A percentile compares a stretch with the other conserved stretches of the same genome.
Evolutionary conservation across 2,329 filamentous ascomycete genomes (phyloP).

Genomic region (Hymenoscyphus infarciens): DNA sequence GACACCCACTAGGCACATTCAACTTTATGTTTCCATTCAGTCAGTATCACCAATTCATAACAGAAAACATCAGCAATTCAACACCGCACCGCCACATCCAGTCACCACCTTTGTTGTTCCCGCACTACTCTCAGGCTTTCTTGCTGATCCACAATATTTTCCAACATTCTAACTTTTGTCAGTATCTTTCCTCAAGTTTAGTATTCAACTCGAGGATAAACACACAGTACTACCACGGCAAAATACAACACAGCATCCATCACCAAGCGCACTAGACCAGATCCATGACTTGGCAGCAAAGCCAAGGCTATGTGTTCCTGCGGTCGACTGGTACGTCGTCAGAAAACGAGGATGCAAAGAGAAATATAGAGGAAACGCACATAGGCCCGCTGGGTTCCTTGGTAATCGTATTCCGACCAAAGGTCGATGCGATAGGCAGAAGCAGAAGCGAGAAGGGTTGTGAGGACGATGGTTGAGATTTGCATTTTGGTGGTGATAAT

Average conservation of each 20-base stretch:
- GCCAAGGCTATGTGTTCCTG: not conserved
- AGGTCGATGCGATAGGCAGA: slow-evolving; percentile 4
- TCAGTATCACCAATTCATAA: too few species aligned
- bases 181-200: too few species aligned
- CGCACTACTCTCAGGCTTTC: slow-evolving; percentile 2
- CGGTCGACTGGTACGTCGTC: not conserved
- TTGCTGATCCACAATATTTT: slow-evolving; percentile 3
- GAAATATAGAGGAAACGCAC: not conserved
- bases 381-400: not conserved
- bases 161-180: slow-evolving; percentile 1
- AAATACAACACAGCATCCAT: slow-evolving; percentile 7
- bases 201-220: not conserved
- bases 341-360: not conserved
- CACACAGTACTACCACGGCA: not conserved
- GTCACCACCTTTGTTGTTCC: slow-evolving; percentile 3
- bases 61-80: not conserved
- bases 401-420: not conserved
- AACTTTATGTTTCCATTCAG: too few species aligned
- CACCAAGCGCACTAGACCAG: not conserved
- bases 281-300: slow-evolving; percentile 4
- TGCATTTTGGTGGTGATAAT: too few species aligned
- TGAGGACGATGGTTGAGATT: too few species aligned
- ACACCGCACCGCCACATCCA: slow-evolving; percentile 3
- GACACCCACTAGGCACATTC: too few species aligned
- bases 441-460: not conserved